Conservation (phyloP, 2,329 filamentous ascomycete genomes). For the Verticillium alfalfae region DNA sequence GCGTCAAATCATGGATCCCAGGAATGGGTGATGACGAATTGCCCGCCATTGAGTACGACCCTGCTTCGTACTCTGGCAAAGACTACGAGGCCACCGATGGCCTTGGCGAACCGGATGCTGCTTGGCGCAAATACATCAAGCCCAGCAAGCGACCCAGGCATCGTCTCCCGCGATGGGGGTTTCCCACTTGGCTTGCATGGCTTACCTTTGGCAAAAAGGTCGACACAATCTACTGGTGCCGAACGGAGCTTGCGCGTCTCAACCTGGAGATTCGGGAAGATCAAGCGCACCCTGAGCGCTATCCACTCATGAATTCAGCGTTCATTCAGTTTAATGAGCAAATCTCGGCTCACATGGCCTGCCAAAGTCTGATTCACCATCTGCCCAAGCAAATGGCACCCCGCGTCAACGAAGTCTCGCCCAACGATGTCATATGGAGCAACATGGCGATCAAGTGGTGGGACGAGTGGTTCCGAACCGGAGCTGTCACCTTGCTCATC, state of each 20-base stretch:
- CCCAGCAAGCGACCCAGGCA: constrained; percentile 81
- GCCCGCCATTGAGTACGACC: constrained; percentile 48
- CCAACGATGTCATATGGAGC: constrained; percentile 90
- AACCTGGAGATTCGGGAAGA: constrained; percentile 91
- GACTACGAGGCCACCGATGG: constrained; percentile 47
- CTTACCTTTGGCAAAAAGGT: constrained; percentile 78
- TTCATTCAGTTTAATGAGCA: constrained; percentile 99
- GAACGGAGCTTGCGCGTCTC: constrained; percentile 76
- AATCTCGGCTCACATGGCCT: constrained; percentile 96
- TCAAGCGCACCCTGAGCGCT: constrained; percentile 78
- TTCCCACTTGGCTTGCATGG: constrained; percentile 65
- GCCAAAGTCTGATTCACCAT: constrained; percentile 86
- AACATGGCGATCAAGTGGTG: constrained; percentile 97
- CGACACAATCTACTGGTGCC: constrained; percentile 89
- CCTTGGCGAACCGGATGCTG: constrained; percentile 50
- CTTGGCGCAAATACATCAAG: constrained; percentile 78
- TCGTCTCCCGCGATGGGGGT: constrained; percentile 58
- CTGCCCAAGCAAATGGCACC: constrained; percentile 91
- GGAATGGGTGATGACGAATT: constrained; percentile 37
- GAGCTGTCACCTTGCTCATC: constrained; percentile 59
- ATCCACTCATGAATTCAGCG: constrained; percentile 89
- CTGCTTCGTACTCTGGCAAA: constrained; percentile 56
- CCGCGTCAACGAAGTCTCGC: constrained; percentile 86
- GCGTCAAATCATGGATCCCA: constrained; percentile 42
- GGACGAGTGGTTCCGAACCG: constrained; percentile 73